A percentile compares a stretch with the other conserved stretches of the same genome.
phyloP scores from a whole-genome alignment of 2,329 filamentous ascomycete genomes.

The Sarocladium strictum region DNA sequence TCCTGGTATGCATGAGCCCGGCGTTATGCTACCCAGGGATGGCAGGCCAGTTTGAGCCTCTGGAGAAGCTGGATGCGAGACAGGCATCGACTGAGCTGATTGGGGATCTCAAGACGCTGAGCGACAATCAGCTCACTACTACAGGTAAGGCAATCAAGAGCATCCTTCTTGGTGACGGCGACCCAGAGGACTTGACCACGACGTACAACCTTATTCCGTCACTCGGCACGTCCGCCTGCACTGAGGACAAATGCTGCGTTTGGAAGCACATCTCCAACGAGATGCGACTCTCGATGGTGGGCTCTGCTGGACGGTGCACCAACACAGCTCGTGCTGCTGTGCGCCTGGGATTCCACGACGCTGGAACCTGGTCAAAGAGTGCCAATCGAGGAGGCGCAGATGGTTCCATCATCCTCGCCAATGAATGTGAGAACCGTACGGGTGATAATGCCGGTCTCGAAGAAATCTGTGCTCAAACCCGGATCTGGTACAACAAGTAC shows the following conservation, averaged over 20 bases:
- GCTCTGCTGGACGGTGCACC: constrained; percentile 31
- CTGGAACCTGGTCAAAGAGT: constrained; percentile 32
- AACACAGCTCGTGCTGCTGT: constrained; percentile 32
- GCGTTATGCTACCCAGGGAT: constrained; percentile 5
- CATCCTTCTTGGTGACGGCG: not conserved
- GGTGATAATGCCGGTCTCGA: constrained; percentile 39
- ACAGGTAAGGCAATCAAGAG: constrained; percentile 5
- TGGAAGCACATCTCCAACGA: constrained; percentile 34
- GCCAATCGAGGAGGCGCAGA: constrained; percentile 33
- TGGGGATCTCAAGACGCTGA: constrained; percentile 2
- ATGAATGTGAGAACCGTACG: constrained; percentile 25
- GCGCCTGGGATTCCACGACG: constrained; percentile 40
- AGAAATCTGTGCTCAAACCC: constrained; percentile 30
- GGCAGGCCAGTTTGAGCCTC: not conserved
- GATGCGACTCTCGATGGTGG: constrained; percentile 26
- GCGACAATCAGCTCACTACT: constrained; percentile 5
- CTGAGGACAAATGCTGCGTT: constrained; percentile 32
- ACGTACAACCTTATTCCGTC: constrained; percentile 6
- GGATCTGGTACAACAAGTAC: constrained; percentile 31
- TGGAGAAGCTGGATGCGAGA: not conserved
- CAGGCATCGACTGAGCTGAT: constrained; percentile 5
- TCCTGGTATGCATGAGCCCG: not conserved
- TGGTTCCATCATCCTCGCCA: constrained; percentile 30
- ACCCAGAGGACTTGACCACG: not conserved
- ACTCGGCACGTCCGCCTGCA: constrained; percentile 18